These are phyloP conservation scores for Macrophomina phaseolina DNA, from an alignment of 2,329 filamentous ascomycete species.

Conservation along the genomic window DNA sequence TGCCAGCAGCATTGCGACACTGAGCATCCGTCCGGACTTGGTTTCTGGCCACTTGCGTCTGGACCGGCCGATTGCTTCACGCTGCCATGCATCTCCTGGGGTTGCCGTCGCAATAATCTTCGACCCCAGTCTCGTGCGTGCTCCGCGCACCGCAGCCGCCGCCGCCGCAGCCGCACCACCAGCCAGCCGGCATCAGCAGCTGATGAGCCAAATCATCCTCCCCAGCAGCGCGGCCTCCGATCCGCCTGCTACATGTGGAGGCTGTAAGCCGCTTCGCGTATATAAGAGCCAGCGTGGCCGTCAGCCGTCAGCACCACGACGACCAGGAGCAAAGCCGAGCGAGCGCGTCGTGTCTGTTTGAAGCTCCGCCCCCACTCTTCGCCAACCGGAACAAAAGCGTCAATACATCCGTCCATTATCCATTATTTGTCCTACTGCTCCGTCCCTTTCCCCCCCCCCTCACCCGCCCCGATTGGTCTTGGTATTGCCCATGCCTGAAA, in stretches of 20 bases:
- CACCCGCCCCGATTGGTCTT: constrained; percentile 8
- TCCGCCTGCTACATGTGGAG: constrained; percentile 9
- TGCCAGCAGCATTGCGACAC: too few species aligned
- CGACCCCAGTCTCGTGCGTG: too few species aligned
- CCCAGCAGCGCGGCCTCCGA: not conserved
- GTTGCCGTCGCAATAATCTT: too few species aligned
- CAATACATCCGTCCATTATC: constrained; percentile 24
- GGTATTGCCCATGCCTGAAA: constrained; percentile 23
- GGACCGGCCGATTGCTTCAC: too few species aligned
- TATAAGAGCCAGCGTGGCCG: constrained; percentile 18
- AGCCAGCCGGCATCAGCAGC: not conserved
- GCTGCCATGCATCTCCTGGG: too few species aligned
- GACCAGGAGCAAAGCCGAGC: not conserved
- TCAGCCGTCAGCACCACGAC: constrained; percentile 16
- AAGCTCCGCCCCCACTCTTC: constrained; percentile 21
- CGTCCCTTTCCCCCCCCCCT: not conserved
- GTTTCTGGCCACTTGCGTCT: too few species aligned
- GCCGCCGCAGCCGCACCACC: not conserved
- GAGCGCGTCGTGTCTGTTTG: not conserved
- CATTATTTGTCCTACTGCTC: constrained; percentile 25
- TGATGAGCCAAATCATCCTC: constrained; percentile 18
- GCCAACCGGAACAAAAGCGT: constrained; percentile 20
- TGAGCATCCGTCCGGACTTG: too few species aligned
- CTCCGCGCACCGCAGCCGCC: not conserved
- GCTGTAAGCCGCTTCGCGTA: not conserved